Conservation (phyloP, 345 rosid genomes). For the Moricandia moricandioides region DNA sequence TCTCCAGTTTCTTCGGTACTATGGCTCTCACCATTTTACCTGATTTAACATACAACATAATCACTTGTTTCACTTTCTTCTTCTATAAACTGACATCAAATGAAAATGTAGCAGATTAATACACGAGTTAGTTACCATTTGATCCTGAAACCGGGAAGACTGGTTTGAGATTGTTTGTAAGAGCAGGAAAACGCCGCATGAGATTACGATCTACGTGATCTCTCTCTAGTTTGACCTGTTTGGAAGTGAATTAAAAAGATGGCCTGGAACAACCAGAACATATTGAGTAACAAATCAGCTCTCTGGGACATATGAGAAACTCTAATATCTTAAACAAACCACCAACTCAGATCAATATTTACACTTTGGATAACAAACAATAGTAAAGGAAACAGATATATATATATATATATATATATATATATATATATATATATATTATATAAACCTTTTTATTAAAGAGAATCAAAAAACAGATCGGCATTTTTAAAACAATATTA, state of each 20-base stretch:
- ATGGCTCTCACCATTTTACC: constrained; percentile 37
- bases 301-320: background rate
- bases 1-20: constrained; percentile 43
- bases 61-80: constrained; percentile 2
- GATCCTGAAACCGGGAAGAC: constrained; percentile 34
- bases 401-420: no score
- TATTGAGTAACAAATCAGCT: background rate
- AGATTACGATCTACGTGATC: background rate
- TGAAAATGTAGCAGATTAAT: background rate
- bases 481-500: background rate
- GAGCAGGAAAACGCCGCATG: constrained; percentile 22
- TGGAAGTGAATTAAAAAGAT: background rate
- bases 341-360: background rate
- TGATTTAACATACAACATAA: background rate
- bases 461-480: background rate
- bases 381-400: no score
- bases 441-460: background rate
- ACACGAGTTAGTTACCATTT: constrained; percentile 34
- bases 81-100: background rate
- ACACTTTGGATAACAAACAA: background rate
- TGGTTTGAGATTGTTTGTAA: constrained; percentile 39
- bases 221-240: constrained; percentile 9
- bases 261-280: background rate
- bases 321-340: background rate
- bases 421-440: no score